Conservation (phyloP, 768 basidiomycete species). For the Ramaria sp. region DNA sequence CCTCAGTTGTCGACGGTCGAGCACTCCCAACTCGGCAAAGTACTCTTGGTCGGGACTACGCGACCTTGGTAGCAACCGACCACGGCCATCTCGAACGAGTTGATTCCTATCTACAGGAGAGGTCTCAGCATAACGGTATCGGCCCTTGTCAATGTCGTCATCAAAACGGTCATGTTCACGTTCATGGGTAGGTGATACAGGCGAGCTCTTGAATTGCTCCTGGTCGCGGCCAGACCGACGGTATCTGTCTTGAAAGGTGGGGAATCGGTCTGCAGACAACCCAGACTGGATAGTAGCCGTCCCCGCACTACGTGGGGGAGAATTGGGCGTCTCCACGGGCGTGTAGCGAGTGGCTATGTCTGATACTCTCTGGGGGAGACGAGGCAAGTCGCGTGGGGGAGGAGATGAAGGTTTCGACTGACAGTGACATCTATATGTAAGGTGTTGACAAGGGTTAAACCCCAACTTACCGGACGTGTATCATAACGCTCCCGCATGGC, state of each 20-base stretch:
- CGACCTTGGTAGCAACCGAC: conserved; percentile 17
- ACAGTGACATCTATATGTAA: neutral
- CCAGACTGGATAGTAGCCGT: neutral
- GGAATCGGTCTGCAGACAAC: neutral
- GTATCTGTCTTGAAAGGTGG: conserved; percentile 5
- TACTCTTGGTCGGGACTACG: conserved; percentile 16
- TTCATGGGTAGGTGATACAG: neutral
- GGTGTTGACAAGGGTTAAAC: neutral
- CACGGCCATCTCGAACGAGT: conserved; percentile 1
- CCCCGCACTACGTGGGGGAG: neutral
- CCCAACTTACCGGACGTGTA: conserved; percentile 33
- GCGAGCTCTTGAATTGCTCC: neutral
- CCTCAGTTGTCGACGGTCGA: conserved; percentile 23
- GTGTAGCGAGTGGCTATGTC: conserved; percentile 57
- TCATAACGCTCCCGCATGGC: conserved; percentile 59
- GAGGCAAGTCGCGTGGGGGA: conserved; percentile 50
- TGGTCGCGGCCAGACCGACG: neutral
- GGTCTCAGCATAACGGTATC: neutral
- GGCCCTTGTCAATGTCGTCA: neutral
- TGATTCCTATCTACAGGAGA: neutral
- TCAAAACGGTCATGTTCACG: neutral
- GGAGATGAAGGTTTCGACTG: conserved; percentile 42
- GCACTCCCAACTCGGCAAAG: conserved; percentile 21
- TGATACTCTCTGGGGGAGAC: conserved; percentile 51
- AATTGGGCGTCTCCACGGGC: conserved; percentile 25